These are phyloP conservation scores for Curvularia hawaiiensis DNA, from an alignment of 2,329 filamentous ascomycete species.

Conservation along the genomic window DNA sequence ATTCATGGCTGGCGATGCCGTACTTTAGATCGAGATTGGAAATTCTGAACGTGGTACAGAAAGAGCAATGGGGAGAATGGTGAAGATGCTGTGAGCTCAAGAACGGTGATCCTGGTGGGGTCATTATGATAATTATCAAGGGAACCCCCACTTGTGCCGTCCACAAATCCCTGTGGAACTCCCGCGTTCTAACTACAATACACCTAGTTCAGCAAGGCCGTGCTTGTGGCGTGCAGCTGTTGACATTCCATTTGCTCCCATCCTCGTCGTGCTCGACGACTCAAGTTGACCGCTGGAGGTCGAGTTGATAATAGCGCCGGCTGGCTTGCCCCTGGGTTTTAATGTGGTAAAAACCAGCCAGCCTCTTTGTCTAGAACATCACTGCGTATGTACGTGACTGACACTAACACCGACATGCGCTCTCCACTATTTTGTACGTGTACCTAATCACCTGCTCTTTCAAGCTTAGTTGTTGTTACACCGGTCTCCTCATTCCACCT, in stretches of 20 bases:
- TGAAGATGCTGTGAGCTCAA: background rate
- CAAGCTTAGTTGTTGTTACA: background rate
- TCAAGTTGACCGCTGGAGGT: background rate
- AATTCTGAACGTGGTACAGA: background rate
- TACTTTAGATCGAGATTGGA: slow-evolving; percentile 23
- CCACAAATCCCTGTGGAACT: slow-evolving; percentile 6
- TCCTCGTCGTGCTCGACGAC: background rate
- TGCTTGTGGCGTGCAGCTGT: background rate
- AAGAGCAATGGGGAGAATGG: background rate
- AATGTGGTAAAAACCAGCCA: background rate
- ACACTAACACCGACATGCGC: background rate
- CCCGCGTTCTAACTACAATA: slow-evolving; percentile 2
- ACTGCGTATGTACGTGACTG: background rate
- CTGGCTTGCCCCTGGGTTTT: background rate
- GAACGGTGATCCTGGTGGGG: background rate
- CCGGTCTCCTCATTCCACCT: background rate
- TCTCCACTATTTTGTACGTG: slow-evolving; percentile 4
- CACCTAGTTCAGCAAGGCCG: background rate
- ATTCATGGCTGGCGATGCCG: slow-evolving; percentile 36
- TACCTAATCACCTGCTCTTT: slow-evolving; percentile 2
- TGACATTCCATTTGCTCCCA: background rate
- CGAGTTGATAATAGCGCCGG: no score
- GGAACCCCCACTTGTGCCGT: slow-evolving; percentile 5
- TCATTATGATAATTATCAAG: background rate
- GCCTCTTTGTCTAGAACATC: background rate